Percentiles rank a stretch among this genome's conserved stretches.
Evolutionary conservation across 2,329 filamentous ascomycete genomes (phyloP).

Genomic region (Endothia cerciana): DNA sequence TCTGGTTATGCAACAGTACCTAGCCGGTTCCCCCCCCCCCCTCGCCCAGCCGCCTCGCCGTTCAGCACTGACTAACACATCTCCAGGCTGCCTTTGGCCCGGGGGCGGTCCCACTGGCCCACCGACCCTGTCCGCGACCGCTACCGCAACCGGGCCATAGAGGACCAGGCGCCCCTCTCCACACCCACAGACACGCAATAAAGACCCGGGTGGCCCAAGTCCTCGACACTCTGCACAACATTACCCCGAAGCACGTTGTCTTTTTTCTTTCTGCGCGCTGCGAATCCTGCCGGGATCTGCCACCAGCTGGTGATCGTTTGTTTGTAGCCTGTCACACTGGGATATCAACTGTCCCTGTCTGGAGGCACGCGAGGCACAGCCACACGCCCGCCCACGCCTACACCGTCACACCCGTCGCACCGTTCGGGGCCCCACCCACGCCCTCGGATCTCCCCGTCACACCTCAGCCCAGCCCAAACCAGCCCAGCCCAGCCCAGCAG

Average conservation of each 20-base stretch:
- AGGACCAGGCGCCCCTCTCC: conserved; percentile 13
- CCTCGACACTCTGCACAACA: conserved; percentile 47
- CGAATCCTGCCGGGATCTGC: conserved; percentile 14
- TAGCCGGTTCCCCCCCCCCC: neutral
- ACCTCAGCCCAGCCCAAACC: neutral
- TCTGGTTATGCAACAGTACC: neutral
- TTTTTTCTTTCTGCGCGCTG: neutral
- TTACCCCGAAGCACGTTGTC: conserved; percentile 46
- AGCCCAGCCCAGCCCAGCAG: neutral
- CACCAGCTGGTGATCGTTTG: neutral
- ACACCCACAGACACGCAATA: conserved; percentile 18
- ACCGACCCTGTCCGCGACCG: neutral
- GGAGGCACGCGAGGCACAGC: neutral
- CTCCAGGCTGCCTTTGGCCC: neutral
- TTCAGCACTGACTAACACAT: neutral
- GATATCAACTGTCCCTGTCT: neutral
- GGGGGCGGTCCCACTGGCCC: conserved; percentile 2
- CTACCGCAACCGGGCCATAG: conserved; percentile 1
- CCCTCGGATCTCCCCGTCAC: neutral
- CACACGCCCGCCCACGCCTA: neutral
- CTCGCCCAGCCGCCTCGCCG: neutral
- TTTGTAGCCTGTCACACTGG: neutral
- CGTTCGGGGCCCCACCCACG: neutral
- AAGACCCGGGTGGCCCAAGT: conserved; percentile 28
- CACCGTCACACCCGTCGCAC: neutral